Base-by-base conservation (phyloP, 345 rosid genomes). In the Heritiera fomes region DNA sequence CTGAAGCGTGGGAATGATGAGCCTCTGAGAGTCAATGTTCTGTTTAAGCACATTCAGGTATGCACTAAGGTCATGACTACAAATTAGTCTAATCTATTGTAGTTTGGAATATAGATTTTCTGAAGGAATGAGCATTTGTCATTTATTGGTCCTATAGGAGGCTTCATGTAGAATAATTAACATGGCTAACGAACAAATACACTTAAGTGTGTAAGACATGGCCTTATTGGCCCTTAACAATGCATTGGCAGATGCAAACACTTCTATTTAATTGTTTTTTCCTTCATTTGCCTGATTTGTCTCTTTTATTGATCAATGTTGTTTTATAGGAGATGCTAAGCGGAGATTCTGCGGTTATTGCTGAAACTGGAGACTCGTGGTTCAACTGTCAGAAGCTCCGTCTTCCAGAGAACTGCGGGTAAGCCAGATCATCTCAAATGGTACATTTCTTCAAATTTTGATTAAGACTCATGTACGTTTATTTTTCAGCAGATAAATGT, bases 291-390 rank as follows among this genome's bases (percentile, higher is more conserved):
- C 38, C 5, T n/a, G 23, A 18, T 72, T 15, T 43, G 55, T 40
- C 49, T 40, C 43, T 23, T 23, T 23, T 23, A 58, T 79, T 30
- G 28, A 1, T 58, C 9, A 12, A n/a, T 65, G 73, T 46, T 32
- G 18, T 58, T 68, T 50, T 72, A 72, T 79, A 91, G 94, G 88
- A 77, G 47, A 80, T 91, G 86, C 81, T 91, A 58, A 61, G 85
- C 66, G 89, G 89, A 59, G 85, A 86, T 38, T 77, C 80, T 73
- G 93, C 95, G 34, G 88, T 91, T 47, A 89, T 91, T 70, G 85
- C 95, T 46, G 95, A 91, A 84, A 91, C 95, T 34, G 95, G 95
- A 58, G 95, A 91, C 71, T 91, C 95, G 5, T 91, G 95, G 95
- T 91, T 91, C 78, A 91, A 91, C 78, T 91, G 95, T 79, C 95